A percentile compares a stretch with the other conserved stretches of the same genome.
Conservation (phyloP, 75 land plant genomes). For the Sequoia sempervirens region DNA sequence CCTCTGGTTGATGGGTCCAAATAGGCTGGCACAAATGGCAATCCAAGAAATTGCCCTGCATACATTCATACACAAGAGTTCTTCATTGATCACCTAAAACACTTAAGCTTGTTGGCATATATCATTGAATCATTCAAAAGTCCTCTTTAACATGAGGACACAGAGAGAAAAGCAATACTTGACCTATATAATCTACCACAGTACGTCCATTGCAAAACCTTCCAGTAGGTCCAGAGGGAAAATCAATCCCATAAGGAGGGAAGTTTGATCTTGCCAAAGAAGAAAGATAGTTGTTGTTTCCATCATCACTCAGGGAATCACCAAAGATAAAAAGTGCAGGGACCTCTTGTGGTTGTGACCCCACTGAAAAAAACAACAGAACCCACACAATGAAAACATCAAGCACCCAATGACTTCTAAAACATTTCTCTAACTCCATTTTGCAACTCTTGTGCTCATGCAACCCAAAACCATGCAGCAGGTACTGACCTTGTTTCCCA, state of each 20-base stretch:
- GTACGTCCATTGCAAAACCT: slow-evolving; percentile 80
- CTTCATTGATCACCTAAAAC: no score
- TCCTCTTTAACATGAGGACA: neutral
- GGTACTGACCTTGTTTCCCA: neutral
- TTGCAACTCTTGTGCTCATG: neutral
- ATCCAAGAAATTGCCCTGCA: slow-evolving; percentile 37
- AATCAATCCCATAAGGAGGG: slow-evolving; percentile 75
- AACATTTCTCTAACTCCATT: neutral
- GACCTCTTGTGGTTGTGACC: slow-evolving; percentile 10
- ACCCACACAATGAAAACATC: neutral
- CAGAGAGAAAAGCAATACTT: neutral
- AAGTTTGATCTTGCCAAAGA: slow-evolving; percentile 60
- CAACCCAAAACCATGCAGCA: neutral
- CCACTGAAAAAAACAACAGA: neutral
- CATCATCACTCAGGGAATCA: slow-evolving; percentile 72
- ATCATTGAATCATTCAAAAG: neutral
- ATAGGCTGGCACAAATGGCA: slow-evolving; percentile 38
- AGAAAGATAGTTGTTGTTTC: slow-evolving; percentile 69
- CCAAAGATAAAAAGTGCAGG: slow-evolving; percentile 75
- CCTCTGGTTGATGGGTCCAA: slow-evolving; percentile 33
- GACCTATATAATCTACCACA: slow-evolving; percentile 55
- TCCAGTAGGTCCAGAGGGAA: slow-evolving; percentile 64
- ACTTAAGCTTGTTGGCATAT: no score
- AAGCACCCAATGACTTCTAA: neutral
- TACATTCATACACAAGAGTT: neutral